Evolutionary conservation across 83 land plant genomes (phyloP).

Genomic region (Thuja plicata): DNA sequence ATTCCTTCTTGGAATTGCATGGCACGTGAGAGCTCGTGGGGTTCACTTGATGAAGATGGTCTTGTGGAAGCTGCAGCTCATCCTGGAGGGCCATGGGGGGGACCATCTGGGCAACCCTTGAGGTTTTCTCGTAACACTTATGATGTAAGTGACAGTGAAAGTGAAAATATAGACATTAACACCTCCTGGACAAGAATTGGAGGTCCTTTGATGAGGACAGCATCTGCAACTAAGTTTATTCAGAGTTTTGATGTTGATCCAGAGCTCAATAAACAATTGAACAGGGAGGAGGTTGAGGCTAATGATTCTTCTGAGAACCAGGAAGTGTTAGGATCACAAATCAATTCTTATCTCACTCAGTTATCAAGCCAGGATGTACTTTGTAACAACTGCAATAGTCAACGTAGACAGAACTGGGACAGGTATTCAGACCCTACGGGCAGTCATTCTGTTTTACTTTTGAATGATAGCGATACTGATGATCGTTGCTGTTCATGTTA

Average conservation of each 20-base stretch:
- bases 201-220: slow-evolving; percentile 97
- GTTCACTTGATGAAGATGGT: slow-evolving; percentile 87
- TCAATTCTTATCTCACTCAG: background rate
- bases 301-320: background rate
- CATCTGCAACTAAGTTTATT: slow-evolving; percentile 82
- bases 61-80: slow-evolving; percentile 48
- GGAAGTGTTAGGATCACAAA: background rate
- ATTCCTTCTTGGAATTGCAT: slow-evolving; percentile 99
- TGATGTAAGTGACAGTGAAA: slow-evolving; percentile 92
- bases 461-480: slow-evolving; percentile 14
- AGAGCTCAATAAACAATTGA: slow-evolving; percentile 18
- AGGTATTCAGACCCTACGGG: slow-evolving; percentile 12
- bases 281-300: background rate
- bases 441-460: slow-evolving; percentile 2
- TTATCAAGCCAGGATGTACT: background rate
- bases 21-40: slow-evolving; percentile 93
- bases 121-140: slow-evolving; percentile 38
- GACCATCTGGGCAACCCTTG: slow-evolving; percentile 36
- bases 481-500: slow-evolving; percentile 3
- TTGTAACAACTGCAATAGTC: slow-evolving; percentile 12
- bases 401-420: background rate
- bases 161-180: slow-evolving; percentile 69
- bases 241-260: slow-evolving; percentile 58
- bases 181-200: slow-evolving; percentile 93
- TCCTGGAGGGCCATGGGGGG: slow-evolving; percentile 41